phyloP scores from a whole-genome alignment of 2,329 filamentous ascomycete species.

The Beauveria sp. region DNA sequence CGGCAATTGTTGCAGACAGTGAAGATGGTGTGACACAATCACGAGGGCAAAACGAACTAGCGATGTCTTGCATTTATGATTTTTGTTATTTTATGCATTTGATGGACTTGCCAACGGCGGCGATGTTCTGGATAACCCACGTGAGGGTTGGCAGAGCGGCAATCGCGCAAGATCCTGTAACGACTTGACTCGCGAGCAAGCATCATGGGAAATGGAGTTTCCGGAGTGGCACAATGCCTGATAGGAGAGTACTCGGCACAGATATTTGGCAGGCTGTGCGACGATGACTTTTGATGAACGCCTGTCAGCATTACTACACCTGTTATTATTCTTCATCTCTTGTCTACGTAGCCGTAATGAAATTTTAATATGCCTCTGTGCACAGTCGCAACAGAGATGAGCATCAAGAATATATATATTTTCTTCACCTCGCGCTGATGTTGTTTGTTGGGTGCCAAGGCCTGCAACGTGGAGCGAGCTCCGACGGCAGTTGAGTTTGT shows the following conservation, averaged over 20 bases:
- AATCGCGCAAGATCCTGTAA: not conserved
- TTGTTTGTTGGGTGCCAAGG: too few relatives aligned
- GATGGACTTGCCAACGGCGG: not conserved
- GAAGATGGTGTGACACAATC: not conserved
- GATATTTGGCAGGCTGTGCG: not conserved
- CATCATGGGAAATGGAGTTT: not conserved
- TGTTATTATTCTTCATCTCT: not conserved
- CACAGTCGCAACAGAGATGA: not conserved
- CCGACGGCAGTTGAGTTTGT: not conserved
- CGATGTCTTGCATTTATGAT: conserved; percentile 1
- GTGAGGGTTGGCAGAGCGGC: not conserved
- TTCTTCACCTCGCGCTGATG: not conserved
- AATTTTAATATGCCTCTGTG: not conserved
- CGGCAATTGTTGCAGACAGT: not conserved
- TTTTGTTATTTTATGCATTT: conserved; percentile 3
- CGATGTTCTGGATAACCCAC: too few relatives aligned
- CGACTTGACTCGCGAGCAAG: not conserved
- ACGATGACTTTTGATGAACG: not conserved
- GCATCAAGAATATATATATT: not conserved
- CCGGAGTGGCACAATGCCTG: not conserved
- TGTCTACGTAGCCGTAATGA: not conserved
- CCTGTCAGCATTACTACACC: not conserved
- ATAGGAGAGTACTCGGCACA: not conserved
- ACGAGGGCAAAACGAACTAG: conserved; percentile 2
- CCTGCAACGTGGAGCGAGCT: not conserved